phyloP scores from a whole-genome alignment of 495 filamentous ascomycete species.

The Hypomontagnella monticulosa region DNA sequence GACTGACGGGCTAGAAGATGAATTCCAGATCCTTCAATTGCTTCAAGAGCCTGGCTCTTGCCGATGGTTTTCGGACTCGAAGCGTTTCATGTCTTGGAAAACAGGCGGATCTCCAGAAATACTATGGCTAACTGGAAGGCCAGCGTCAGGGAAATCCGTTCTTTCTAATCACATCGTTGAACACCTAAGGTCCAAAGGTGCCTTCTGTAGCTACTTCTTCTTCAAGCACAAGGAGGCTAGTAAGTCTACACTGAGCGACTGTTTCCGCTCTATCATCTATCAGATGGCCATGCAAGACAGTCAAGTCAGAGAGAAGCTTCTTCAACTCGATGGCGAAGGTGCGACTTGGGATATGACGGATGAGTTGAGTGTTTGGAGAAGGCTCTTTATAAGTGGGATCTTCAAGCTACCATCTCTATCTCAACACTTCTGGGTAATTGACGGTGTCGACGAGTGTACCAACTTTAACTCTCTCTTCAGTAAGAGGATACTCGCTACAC shows the following conservation, averaged over 20 bases:
- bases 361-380: slow-evolving; percentile 5
- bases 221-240: slow-evolving; percentile 5
- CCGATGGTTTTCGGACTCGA: neutral
- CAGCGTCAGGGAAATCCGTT: slow-evolving; percentile 11
- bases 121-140: slow-evolving; percentile 10
- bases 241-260: slow-evolving; percentile 3
- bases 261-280: slow-evolving; percentile 4
- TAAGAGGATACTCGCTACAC: neutral
- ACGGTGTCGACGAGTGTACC: slow-evolving; percentile 12
- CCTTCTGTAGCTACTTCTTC: slow-evolving; percentile 18
- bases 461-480: slow-evolving; percentile 9
- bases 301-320: neutral
- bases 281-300: slow-evolving; percentile 14
- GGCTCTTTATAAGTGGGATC: neutral
- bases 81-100: slow-evolving; percentile 2
- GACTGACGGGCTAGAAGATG: slow-evolving; percentile 3
- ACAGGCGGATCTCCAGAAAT: neutral
- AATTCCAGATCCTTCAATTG: neutral
- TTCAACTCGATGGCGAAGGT: neutral
- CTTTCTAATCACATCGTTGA: slow-evolving; percentile 6
- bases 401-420: slow-evolving; percentile 6
- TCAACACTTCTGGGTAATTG: slow-evolving; percentile 20
- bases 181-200: neutral
- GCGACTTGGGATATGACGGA: slow-evolving; percentile 1
- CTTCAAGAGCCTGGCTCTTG: slow-evolving; percentile 5